These are phyloP conservation scores for Diaporthe caulivora DNA, from an alignment of 2,329 filamentous ascomycete species.

Conservation along the genomic window DNA sequence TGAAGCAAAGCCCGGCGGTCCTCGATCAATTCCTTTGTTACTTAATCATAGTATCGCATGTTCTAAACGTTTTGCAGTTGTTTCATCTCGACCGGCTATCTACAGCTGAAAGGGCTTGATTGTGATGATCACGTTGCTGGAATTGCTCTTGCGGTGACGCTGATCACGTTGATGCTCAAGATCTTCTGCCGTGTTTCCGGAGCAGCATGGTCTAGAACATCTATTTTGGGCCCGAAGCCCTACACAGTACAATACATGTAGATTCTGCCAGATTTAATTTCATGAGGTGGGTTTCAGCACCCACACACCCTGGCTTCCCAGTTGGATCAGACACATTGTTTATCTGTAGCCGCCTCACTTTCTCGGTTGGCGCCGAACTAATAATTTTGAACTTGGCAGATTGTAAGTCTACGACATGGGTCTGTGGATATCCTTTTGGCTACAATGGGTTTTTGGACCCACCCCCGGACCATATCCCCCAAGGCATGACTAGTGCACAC, in stretches of 20 bases:
- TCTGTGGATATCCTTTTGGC: not conserved
- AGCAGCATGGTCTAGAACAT: not conserved
- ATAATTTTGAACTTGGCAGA: not conserved
- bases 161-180: not conserved
- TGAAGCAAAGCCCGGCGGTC: too few species aligned
- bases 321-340: not conserved
- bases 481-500: conserved; percentile 2
- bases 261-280: not conserved
- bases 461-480: not conserved
- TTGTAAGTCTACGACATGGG: not conserved
- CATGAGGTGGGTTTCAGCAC: not conserved
- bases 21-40: too few species aligned
- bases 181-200: not conserved
- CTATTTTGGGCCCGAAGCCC: not conserved
- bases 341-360: not conserved
- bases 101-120: not conserved
- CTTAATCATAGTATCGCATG: too few species aligned
- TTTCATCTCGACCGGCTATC: not conserved
- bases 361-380: conserved; percentile 4
- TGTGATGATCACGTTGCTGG: not conserved
- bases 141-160: not conserved
- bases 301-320: not conserved
- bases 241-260: too few species aligned
- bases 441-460: not conserved
- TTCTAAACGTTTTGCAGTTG: not conserved